Evolutionary conservation across 805 yeast genomes (phyloP), one percentile per base, ranked within the genome.

Genomic region (Candida ficus): DNA sequence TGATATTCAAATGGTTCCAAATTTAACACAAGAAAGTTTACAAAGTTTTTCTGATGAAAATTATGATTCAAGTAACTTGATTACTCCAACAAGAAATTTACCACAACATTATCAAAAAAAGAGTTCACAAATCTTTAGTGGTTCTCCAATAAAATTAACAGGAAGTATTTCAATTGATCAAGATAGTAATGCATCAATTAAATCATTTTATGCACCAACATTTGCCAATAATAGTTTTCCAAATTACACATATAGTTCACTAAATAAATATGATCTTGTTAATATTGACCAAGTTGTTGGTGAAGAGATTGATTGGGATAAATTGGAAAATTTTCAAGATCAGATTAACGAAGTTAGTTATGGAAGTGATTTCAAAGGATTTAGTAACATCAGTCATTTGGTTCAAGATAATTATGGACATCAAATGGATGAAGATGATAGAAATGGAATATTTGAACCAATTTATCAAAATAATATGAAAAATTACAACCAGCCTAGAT

Each of bases 21-120:
- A 38, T 25, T 36, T 45, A 13, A 42, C 47, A 2, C 48, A 45
- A 13, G 46, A 42, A 16, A 41, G 43, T n/a, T 12, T 23, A 2
- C 38, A 40, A 10, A 44, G 46, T 21, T 14, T 19, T 3, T 46
- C 45, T n/a, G 50, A 50, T 38, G 54, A 50, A 27, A 50, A 46
- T 30, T 37, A 22, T 17, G 35, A 40, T 19, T 34, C 42, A 14
- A 22, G 14, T 5, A 27, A 21, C 7, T 13, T 37, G 2, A 35
- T 37, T 16, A 10, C n/a, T n/a, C n/a, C n/a, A n/a, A n/a, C n/a
- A n/a, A n/a, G n/a, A n/a, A n/a, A n/a, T n/a, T n/a, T n/a, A n/a
- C n/a, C n/a, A n/a, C n/a, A n/a, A n/a, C n/a, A n/a, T n/a, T n/a
- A n/a, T n/a, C n/a, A n/a, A n/a, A n/a, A n/a, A n/a, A n/a, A n/a